A percentile compares a stretch with the other conserved stretches of the same genome.
Evolutionary conservation across 768 basidiomycete genomes (phyloP).

Genomic region (Rhizopogon vinicolor): DNA sequence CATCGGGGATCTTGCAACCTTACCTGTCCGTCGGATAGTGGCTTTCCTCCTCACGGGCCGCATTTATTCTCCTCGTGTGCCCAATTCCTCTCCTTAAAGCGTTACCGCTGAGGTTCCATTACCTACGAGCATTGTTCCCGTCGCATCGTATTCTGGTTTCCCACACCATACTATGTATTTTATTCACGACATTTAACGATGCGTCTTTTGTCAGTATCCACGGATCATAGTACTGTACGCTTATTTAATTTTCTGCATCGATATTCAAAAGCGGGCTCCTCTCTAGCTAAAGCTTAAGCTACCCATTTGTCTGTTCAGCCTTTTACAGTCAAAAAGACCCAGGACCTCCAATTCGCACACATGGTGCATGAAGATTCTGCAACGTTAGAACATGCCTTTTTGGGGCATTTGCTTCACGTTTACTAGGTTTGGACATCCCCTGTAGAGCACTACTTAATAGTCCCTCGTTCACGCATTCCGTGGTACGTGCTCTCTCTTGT

Average conservation of each 20-base stretch:
- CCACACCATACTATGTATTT: background rate
- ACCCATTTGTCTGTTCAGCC: background rate
- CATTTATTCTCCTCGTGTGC: conserved; percentile 17
- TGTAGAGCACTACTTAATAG: background rate
- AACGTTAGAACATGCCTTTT: conserved; percentile 20
- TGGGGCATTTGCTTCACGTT: conserved; percentile 23
- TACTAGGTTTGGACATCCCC: conserved; percentile 17
- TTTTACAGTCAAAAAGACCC: too few relatives aligned
- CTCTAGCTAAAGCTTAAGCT: background rate
- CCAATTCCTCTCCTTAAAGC: conserved; percentile 3
- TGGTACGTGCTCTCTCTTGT: conserved; percentile 19
- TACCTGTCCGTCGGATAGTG: conserved; percentile 22
- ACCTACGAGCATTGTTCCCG: conserved; percentile 1
- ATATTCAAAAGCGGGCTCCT: background rate
- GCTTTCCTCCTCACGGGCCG: conserved; percentile 19
- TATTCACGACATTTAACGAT: background rate
- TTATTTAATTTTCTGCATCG: background rate
- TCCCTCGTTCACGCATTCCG: background rate
- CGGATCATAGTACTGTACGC: background rate
- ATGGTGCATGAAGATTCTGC: background rate
- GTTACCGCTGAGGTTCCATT: background rate
- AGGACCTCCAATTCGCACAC: background rate
- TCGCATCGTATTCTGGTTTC: background rate
- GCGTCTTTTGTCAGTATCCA: conserved; percentile 2
- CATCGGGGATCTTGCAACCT: conserved; percentile 24